Base-by-base conservation (phyloP, 345 rosid species). In the Rhodamnia argentea region DNA sequence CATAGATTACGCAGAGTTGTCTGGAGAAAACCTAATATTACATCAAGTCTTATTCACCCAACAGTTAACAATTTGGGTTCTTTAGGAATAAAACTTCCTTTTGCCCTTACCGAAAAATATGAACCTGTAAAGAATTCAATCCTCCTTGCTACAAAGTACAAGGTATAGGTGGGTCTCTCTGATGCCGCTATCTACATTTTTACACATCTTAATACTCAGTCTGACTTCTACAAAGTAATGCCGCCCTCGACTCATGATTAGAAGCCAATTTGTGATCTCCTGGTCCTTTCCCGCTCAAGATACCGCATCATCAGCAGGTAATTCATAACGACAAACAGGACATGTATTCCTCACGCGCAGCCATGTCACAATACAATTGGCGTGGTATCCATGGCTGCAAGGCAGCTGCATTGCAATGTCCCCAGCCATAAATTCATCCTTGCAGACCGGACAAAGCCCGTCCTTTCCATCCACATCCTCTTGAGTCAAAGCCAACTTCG, bases 291-390 rank as follows among this genome's bases (percentile, higher is more conserved):
- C 91, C 90, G 89, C 86, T 97, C 96, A 84, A 93, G 92, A 40
- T 93, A 18, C 95, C 51, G 89, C 90, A 89, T 93, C 96, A 88
- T 94, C 98, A 3, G 99, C 96, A 83, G 96, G 98, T 88, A 97
- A 88, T 91, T 96, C 97, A 87, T 91, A 89, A 55, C 98, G 92
- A 90, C 98, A 97, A 85, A 97, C 96, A 40, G 98, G 99, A 83
- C 99, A 97, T 6, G 99, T 94, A 84, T 95, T 97, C 92, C 96
- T 92, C 23, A 96, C 91, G 52, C 86, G 87, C 52, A 97, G 92
- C 99, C 99, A 97, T 3, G 95, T 98, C 57, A 93, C 37, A 52
- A 97, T 97, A 89, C 99, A 97, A 16, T 95, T 93, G 23, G 93
- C 92, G 87, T 97, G 99, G 89, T 94, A 97, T 86, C 90, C 60